phyloP scores from a whole-genome alignment of 1,139 yeast genomes.

The Sugiyamaella castrensis region DNA sequence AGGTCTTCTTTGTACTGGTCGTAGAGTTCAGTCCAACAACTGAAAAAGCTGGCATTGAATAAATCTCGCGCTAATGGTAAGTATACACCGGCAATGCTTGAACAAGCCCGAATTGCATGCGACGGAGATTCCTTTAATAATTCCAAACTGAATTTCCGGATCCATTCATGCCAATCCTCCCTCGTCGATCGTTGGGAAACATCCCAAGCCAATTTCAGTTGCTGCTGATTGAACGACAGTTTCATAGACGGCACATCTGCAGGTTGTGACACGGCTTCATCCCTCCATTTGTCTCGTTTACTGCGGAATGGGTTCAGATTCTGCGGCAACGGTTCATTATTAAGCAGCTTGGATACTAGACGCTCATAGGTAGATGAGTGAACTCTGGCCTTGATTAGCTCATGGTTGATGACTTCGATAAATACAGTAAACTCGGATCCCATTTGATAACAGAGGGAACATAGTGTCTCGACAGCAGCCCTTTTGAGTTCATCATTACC shows the following conservation, averaged over 20 bases:
- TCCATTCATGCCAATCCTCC: constrained; percentile 99
- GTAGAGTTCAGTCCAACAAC: constrained; percentile 92
- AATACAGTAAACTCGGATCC: constrained; percentile 84
- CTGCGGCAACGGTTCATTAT: constrained; percentile 88
- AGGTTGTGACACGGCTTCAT: constrained; percentile 47
- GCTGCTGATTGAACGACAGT: constrained; percentile 75
- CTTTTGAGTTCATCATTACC: constrained; percentile 58
- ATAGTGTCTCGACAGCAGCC: constrained; percentile 74
- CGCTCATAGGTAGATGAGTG: constrained; percentile 78
- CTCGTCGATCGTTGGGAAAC: constrained; percentile 82
- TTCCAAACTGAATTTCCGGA: constrained; percentile 80
- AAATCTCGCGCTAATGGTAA: constrained; percentile 86
- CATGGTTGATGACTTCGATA: constrained; percentile 79
- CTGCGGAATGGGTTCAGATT: constrained; percentile 55
- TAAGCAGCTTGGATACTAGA: constrained; percentile 69
- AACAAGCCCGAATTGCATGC: constrained; percentile 91
- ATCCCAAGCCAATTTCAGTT: constrained; percentile 85
- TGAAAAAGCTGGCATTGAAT: constrained; percentile 91
- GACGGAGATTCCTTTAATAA: constrained; percentile 90
- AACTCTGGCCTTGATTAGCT: constrained; percentile 59
- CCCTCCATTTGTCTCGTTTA: constrained; percentile 48
- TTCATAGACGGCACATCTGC: constrained; percentile 72
- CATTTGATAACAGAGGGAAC: constrained; percentile 73
- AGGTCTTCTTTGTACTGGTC: constrained; percentile 92
- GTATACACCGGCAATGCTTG: constrained; percentile 83